These are phyloP conservation scores for Zelopaecilomyces penicillatus DNA, from an alignment of 2,329 filamentous ascomycete species.

Conservation along the genomic window DNA sequence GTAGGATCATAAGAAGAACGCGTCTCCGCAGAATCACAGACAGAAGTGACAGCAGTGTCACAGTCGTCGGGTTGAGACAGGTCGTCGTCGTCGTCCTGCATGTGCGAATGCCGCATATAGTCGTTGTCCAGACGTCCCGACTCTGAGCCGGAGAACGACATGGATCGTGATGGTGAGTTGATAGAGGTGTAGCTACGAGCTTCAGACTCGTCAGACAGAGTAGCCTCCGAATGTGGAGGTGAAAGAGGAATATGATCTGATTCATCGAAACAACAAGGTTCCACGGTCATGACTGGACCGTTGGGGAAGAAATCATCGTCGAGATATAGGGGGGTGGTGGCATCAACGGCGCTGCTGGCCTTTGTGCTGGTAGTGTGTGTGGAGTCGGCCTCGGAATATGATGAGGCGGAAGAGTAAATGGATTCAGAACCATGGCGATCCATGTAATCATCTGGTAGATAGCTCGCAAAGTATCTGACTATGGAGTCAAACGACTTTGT, in stretches of 20 bases:
- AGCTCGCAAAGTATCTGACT: conserved; percentile 51
- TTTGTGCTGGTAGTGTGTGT: conserved; percentile 28
- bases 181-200: conserved; percentile 17
- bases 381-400: conserved; percentile 30
- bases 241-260: conserved; percentile 20
- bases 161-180: conserved; percentile 33
- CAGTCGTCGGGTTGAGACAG: conserved; percentile 37
- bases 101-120: conserved; percentile 18
- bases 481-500: conserved; percentile 52
- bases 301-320: conserved; percentile 29
- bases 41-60: conserved; percentile 35
- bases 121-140: conserved; percentile 29
- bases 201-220: conserved; percentile 36
- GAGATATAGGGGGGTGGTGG: conserved; percentile 26
- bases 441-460: conserved; percentile 43
- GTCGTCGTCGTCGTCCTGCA: conserved; percentile 35
- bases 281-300: conserved; percentile 34
- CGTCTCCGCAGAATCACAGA: conserved; percentile 37
- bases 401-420: conserved; percentile 25
- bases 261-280: conserved; percentile 27
- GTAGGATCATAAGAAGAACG: conserved; percentile 24
- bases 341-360: conserved; percentile 31
- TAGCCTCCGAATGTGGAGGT: conserved; percentile 43
- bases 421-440: conserved; percentile 29
- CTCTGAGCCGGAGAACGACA: conserved; percentile 46